These are phyloP conservation scores for Geoglossum glabrum DNA, from an alignment of 495 filamentous ascomycete genomes.

Conservation along the genomic window DNA sequence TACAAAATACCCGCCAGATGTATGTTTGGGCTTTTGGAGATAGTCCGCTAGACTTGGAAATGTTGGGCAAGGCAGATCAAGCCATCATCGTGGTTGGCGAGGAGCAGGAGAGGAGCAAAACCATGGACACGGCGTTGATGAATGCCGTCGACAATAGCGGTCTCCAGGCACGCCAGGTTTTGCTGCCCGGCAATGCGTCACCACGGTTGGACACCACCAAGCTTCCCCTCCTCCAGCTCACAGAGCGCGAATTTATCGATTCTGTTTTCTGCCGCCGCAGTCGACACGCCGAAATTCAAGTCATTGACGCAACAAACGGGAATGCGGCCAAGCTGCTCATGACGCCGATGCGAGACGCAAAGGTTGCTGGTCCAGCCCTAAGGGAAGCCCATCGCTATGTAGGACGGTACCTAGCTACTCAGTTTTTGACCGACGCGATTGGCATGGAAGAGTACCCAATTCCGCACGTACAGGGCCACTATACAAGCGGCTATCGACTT, in stretches of 20 bases:
- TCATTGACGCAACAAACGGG: constrained; percentile 27
- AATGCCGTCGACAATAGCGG: constrained; percentile 23
- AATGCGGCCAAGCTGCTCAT: constrained; percentile 31
- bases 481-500: constrained; percentile 31
- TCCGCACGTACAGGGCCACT: constrained; percentile 31
- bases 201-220: constrained; percentile 25
- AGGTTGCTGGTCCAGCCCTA: constrained; percentile 24
- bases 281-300: constrained; percentile 8
- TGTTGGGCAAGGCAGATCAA: constrained; percentile 33
- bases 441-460: constrained; percentile 33
- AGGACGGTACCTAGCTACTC: constrained; percentile 33
- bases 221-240: constrained; percentile 27
- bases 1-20: constrained; percentile 18
- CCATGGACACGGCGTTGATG: constrained; percentile 31
- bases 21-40: constrained; percentile 44
- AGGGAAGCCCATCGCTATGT: constrained; percentile 29
- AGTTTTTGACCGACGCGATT: constrained; percentile 27
- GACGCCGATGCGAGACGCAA: constrained; percentile 35
- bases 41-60: constrained; percentile 36
- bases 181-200: constrained; percentile 22
- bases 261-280: constrained; percentile 14
- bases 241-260: constrained; percentile 18
- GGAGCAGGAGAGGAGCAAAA: constrained; percentile 28
- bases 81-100: constrained; percentile 39
- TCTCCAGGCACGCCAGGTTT: constrained; percentile 26